Percentiles rank a stretch among this genome's conserved stretches.
Conservation (phyloP, 805 yeast genomes). For the Spathaspora sp. region DNA sequence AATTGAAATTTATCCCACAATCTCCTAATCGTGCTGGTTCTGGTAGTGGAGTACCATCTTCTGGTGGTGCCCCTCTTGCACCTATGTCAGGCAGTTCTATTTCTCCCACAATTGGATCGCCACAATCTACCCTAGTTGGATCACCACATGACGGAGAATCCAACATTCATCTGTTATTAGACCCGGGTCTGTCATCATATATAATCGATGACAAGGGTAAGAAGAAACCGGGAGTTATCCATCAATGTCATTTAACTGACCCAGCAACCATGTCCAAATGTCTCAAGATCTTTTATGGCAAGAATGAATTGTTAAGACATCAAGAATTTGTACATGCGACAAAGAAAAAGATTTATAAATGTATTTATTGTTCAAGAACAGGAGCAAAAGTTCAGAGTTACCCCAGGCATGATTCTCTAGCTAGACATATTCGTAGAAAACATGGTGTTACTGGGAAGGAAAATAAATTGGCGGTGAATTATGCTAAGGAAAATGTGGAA, state of each 20-base stretch:
- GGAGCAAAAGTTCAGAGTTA: constrained; percentile 37
- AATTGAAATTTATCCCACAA: constrained; percentile 3
- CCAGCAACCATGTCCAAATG: constrained; percentile 30
- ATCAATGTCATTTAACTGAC: constrained; percentile 38
- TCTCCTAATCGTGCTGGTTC: background rate
- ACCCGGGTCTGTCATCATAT: no score
- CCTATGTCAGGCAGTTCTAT: background rate
- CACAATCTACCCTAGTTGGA: background rate
- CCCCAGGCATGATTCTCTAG: constrained; percentile 42
- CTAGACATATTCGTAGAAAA: constrained; percentile 41
- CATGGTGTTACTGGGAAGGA: constrained; percentile 44
- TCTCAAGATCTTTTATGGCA: constrained; percentile 40
- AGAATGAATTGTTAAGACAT: constrained; percentile 40
- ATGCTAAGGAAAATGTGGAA: constrained; percentile 41
- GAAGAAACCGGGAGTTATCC: constrained; percentile 24
- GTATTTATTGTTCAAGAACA: constrained; percentile 34
- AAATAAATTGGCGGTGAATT: constrained; percentile 40
- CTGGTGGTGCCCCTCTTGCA: background rate
- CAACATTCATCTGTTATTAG: background rate
- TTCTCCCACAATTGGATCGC: background rate
- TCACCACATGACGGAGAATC: background rate
- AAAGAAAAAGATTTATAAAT: constrained; percentile 37
- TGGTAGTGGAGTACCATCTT: no score
- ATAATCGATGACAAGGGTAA: constrained; percentile 5
- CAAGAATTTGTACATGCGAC: constrained; percentile 47